Conservation (phyloP, 2,329 filamentous ascomycete genomes). For the Tricladium varicosporioides region DNA sequence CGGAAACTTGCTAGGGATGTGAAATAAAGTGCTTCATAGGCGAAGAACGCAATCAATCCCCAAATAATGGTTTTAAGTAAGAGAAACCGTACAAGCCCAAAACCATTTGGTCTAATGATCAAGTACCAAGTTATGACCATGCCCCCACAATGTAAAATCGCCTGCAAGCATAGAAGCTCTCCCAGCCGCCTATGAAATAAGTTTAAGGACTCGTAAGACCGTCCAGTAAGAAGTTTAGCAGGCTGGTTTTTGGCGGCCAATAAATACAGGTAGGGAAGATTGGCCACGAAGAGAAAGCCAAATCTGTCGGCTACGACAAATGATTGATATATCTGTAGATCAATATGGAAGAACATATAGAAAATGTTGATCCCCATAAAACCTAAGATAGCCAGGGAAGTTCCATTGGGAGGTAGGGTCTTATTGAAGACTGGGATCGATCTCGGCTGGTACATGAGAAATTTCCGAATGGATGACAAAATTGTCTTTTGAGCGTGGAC, state of each 20-base stretch:
- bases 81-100: constrained; percentile 49
- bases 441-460: constrained; percentile 55
- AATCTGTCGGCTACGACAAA: constrained; percentile 47
- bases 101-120: constrained; percentile 47
- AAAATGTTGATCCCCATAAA: constrained; percentile 56
- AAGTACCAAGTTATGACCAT: constrained; percentile 57
- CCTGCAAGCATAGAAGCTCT: constrained; percentile 59
- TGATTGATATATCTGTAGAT: constrained; percentile 46
- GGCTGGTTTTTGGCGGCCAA: constrained; percentile 67
- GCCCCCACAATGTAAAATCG: constrained; percentile 51
- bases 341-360: constrained; percentile 53
- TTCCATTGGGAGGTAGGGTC: constrained; percentile 54
- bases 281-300: constrained; percentile 42
- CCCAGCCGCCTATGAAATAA: constrained; percentile 64
- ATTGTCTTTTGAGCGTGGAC: constrained; percentile 10
- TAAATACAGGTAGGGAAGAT: constrained; percentile 56
- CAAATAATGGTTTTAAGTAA: constrained; percentile 49
- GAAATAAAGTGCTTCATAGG: constrained; percentile 61
- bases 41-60: constrained; percentile 52
- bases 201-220: constrained; percentile 65
- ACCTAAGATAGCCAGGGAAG: constrained; percentile 48
- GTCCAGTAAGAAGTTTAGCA: constrained; percentile 56
- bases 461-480: constrained; percentile 19
- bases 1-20: constrained; percentile 60
- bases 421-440: constrained; percentile 57